These are phyloP conservation scores for Acanthamoeba pearcei DNA, from an alignment of 208 protist species.

Conservation along the genomic window DNA sequence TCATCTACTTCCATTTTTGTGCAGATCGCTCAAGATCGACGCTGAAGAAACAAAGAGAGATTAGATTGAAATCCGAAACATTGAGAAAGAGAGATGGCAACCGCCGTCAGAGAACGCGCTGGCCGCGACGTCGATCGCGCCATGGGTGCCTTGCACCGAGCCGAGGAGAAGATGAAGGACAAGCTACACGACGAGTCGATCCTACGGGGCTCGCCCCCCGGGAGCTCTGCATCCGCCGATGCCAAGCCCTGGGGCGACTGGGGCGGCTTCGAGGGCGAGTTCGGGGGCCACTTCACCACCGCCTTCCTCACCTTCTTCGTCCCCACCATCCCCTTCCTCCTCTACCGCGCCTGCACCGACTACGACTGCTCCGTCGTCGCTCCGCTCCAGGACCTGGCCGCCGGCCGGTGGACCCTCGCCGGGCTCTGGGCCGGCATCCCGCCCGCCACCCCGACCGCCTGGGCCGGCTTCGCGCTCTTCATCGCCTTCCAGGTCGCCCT, in stretches of 20 bases:
- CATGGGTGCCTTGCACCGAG: background rate
- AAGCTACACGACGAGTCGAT: background rate
- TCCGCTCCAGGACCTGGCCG: slow-evolving; percentile 9
- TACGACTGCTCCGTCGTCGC: slow-evolving; percentile 32
- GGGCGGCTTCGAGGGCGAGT: slow-evolving; percentile 67
- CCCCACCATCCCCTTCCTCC: slow-evolving; percentile 44
- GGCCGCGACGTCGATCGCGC: background rate
- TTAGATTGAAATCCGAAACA: background rate
- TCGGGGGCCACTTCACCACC: background rate
- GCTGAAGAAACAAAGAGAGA: too few species aligned
- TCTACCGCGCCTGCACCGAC: slow-evolving; percentile 49
- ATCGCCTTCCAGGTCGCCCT: slow-evolving; percentile 67
- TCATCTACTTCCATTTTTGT: background rate
- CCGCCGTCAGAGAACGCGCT: background rate
- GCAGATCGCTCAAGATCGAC: background rate
- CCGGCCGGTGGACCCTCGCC: background rate
- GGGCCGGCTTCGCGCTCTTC: slow-evolving; percentile 20
- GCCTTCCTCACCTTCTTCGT: slow-evolving; percentile 59
- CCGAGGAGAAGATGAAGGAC: slow-evolving; percentile 30
- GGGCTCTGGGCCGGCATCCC: slow-evolving; percentile 41
- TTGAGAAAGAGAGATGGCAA: background rate
- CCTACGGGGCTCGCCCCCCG: background rate
- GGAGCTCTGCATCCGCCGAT: background rate
- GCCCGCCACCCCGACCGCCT: slow-evolving; percentile 19
- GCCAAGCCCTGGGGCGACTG: slow-evolving; percentile 64